Percentiles rank a stretch among this genome's conserved stretches.
These are phyloP conservation scores for Coemansia sp. DNA, from an alignment of 192 early-diverging fungal genomes.

Conservation along the genomic window DNA sequence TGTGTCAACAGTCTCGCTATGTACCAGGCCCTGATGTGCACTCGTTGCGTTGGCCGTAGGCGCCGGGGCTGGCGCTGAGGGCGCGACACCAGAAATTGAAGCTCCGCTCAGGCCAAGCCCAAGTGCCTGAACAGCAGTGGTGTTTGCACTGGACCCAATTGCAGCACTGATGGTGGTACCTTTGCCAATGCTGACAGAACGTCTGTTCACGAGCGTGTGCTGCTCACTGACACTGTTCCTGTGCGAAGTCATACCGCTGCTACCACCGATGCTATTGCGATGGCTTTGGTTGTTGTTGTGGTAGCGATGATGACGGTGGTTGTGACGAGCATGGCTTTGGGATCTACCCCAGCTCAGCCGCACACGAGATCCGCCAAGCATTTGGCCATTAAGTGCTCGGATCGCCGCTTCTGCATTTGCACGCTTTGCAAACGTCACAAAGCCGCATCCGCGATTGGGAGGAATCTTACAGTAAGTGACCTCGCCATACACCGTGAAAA, in stretches of 20 bases:
- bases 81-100: constrained; percentile 10
- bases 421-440: constrained; percentile 86
- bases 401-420: constrained; percentile 88
- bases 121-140: constrained; percentile 22
- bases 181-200: constrained; percentile 50
- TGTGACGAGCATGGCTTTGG: constrained; percentile 50
- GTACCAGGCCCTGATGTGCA: neutral
- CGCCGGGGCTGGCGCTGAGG: constrained; percentile 10
- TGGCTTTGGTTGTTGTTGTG: constrained; percentile 33
- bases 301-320: constrained; percentile 41
- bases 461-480: constrained; percentile 95
- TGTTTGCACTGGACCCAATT: neutral
- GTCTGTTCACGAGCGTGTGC: constrained; percentile 22
- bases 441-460: constrained; percentile 91
- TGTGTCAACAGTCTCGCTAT: constrained; percentile 1
- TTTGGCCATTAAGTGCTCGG: constrained; percentile 82
- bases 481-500: constrained; percentile 87
- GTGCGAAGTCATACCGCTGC: constrained; percentile 39
- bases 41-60: neutral
- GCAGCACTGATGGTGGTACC: constrained; percentile 3
- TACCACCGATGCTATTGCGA: constrained; percentile 29
- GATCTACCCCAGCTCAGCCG: constrained; percentile 73
- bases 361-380: constrained; percentile 73
- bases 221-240: constrained; percentile 52
- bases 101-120: constrained; percentile 49